Evolutionary conservation across 305 asterid genomes (phyloP).

Genomic region (Solanum hybrid): DNA sequence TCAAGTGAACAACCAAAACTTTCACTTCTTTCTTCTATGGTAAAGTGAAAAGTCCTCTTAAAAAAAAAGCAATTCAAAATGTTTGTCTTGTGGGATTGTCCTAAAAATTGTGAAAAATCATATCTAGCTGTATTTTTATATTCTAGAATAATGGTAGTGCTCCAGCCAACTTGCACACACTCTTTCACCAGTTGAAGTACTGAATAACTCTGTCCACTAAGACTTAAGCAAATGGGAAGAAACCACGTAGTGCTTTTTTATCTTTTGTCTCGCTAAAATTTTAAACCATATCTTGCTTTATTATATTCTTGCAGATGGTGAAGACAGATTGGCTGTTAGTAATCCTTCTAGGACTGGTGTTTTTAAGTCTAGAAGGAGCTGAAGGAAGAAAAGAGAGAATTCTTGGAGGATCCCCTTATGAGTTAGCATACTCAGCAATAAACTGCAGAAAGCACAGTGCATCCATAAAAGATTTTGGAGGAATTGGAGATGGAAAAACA

Average conservation of each 20-base stretch:
- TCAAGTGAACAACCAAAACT: background rate
- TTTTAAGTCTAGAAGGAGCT: background rate
- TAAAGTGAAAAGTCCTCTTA: background rate
- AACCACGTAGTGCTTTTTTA: background rate
- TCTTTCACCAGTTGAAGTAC: background rate
- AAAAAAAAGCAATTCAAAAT: background rate
- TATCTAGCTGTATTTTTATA: background rate
- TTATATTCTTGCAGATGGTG: conserved; percentile 9
- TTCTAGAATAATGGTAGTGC: background rate
- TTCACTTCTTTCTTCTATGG: background rate
- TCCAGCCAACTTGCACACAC: background rate
- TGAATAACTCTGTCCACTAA: background rate
- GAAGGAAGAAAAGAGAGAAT: conserved; percentile 18
- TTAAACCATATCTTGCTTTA: background rate
- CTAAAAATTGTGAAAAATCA: background rate
- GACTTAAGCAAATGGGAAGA: background rate
- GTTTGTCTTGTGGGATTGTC: background rate
- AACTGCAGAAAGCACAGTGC: conserved; percentile 30
- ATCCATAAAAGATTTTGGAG: conserved; percentile 28
- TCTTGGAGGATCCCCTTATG: background rate
- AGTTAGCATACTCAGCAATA: conserved; percentile 19
- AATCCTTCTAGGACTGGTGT: background rate
- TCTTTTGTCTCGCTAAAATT: background rate
- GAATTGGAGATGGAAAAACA: conserved; percentile 33
- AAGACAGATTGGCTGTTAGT: conserved; percentile 1